phyloP scores from a whole-genome alignment of 179 eudicot genomes.

The Carnegiea gigantea region DNA sequence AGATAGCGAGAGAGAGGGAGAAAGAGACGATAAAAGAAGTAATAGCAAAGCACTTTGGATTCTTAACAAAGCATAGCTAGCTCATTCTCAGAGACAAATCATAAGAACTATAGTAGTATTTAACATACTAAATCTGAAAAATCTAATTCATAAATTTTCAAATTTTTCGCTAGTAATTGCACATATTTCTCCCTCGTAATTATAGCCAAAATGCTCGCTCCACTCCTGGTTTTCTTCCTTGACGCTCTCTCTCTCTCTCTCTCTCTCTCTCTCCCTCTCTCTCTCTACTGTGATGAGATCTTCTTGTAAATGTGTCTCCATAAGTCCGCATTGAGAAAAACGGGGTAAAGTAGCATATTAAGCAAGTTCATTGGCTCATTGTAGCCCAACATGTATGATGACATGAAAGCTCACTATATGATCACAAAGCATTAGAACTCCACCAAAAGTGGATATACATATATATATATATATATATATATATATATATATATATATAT shows the following conservation, averaged over 20 bases:
- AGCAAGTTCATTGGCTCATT: too few relatives aligned
- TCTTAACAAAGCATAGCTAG: slow-evolving; percentile 25
- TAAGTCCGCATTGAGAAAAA: neutral
- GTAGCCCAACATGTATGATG: too few relatives aligned
- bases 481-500: too few relatives aligned
- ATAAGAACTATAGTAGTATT: neutral
- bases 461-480: too few relatives aligned
- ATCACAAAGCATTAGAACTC: too few relatives aligned
- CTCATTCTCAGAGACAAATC: slow-evolving; percentile 37
- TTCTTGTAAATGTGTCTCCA: neutral
- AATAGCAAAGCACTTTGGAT: slow-evolving; percentile 26
- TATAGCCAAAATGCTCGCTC: slow-evolving; percentile 33
- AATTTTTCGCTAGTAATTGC: neutral
- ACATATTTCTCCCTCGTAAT: neutral
- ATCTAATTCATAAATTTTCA: slow-evolving; percentile 6
- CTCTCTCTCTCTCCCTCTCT: neutral
- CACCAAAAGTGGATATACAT: too few relatives aligned
- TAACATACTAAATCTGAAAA: slow-evolving; percentile 1
- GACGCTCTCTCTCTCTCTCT: slow-evolving; percentile 12
- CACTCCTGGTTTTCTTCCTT: slow-evolving; percentile 18
- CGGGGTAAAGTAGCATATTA: neutral
- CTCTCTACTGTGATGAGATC: neutral
- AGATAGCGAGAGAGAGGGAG: neutral
- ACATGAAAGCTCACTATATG: too few relatives aligned
- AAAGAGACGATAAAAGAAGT: neutral